Percentiles rank a stretch among this genome's conserved stretches.
Conservation (phyloP, 495 filamentous ascomycete genomes). For the Rostrohypoxylon terebratum region DNA sequence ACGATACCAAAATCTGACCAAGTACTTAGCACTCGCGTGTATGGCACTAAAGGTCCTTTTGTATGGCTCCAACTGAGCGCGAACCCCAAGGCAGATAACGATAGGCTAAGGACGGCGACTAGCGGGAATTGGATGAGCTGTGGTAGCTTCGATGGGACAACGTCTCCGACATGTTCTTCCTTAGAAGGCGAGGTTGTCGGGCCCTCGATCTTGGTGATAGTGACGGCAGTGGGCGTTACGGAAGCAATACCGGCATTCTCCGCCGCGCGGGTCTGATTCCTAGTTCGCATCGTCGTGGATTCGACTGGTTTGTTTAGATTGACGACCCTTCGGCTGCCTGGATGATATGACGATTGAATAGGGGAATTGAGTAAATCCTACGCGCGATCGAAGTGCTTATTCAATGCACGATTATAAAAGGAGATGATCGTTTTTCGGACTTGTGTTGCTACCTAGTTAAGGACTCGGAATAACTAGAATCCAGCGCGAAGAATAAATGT, state of each 20-base stretch:
- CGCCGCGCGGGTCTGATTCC: conserved; percentile 43
- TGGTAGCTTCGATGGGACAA: conserved; percentile 61
- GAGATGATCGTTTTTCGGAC: too few species aligned
- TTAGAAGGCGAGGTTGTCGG: conserved; percentile 31
- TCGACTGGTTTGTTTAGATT: conserved; percentile 4
- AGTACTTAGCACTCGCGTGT: conserved; percentile 70
- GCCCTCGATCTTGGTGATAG: conserved; percentile 45
- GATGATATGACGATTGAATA: neutral
- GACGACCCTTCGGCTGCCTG: neutral
- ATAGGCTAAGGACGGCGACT: conserved; percentile 71
- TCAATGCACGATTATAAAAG: neutral
- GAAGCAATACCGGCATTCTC: conserved; percentile 20
- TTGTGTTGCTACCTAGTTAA: neutral
- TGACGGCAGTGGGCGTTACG: conserved; percentile 15
- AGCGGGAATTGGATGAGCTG: conserved; percentile 69
- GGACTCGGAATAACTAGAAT: neutral
- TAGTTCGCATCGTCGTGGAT: conserved; percentile 37
- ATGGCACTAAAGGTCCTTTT: conserved; percentile 67
- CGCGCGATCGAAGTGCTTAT: neutral
- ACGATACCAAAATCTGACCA: conserved; percentile 71
- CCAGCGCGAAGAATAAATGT: too few species aligned
- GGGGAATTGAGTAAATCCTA: neutral
- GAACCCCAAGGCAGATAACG: conserved; percentile 67
- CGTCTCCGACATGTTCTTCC: conserved; percentile 6
- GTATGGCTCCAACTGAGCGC: conserved; percentile 63